Conservation (phyloP, 345 rosid genomes). For the Citrus unshiu region DNA sequence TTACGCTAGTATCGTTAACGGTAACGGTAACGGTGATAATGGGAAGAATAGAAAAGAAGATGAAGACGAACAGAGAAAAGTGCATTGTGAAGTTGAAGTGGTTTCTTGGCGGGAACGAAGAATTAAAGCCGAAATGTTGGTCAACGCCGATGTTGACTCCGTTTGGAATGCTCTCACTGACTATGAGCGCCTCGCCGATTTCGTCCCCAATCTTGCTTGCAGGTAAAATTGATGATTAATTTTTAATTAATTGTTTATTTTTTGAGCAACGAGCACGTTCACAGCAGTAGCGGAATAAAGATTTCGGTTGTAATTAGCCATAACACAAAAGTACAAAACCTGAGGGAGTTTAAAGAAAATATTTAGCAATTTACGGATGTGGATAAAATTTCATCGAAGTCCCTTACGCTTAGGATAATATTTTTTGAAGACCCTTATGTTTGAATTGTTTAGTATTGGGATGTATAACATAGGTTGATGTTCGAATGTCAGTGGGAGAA, state of each 20-base stretch:
- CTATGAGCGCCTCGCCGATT: slow-evolving; percentile 93
- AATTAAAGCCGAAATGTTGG: slow-evolving; percentile 59
- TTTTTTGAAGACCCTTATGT: neutral
- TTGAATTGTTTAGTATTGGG: no score
- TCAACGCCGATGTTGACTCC: slow-evolving; percentile 57
- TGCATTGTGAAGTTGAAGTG: slow-evolving; percentile 75
- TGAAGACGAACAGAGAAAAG: slow-evolving; percentile 47
- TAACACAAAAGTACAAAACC: neutral
- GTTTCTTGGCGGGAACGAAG: slow-evolving; percentile 91
- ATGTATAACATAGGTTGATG: neutral
- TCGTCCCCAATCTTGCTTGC: slow-evolving; percentile 79
- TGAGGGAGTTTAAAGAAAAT: neutral
- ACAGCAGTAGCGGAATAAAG: no score
- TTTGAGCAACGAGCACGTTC: no score
- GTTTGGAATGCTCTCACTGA: slow-evolving; percentile 92
- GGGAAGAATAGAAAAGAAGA: slow-evolving; percentile 14
- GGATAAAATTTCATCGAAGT: neutral
- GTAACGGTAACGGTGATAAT: neutral
- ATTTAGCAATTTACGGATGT: neutral
- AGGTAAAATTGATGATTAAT: slow-evolving; percentile 36
- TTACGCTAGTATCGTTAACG: neutral
- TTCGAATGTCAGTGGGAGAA: slow-evolving; percentile 54
- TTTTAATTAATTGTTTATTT: no score
- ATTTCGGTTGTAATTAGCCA: neutral
- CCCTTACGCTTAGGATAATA: neutral